A percentile compares a stretch with the other conserved stretches of the same genome.
These are phyloP conservation scores for Neonectria coccinea DNA, from an alignment of 2,329 filamentous ascomycete genomes.

Conservation along the genomic window DNA sequence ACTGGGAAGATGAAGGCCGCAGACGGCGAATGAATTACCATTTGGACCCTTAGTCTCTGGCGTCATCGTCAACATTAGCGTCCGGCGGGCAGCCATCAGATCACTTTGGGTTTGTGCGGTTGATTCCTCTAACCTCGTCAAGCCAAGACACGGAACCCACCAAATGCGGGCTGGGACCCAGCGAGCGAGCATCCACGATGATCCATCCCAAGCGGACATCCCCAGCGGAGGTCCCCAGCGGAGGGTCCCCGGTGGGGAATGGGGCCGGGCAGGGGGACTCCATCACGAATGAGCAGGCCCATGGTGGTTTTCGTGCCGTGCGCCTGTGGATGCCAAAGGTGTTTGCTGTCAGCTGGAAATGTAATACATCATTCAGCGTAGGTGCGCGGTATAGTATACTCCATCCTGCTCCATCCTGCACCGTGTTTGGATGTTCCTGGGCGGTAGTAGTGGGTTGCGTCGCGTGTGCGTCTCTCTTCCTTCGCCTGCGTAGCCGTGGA, in stretches of 20 bases:
- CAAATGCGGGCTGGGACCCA: slow-evolving; percentile 10
- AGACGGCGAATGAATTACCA: slow-evolving; percentile 7
- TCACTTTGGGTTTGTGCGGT: slow-evolving; percentile 29
- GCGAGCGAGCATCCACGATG: slow-evolving; percentile 4
- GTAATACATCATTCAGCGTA: background rate
- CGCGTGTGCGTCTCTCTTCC: slow-evolving; percentile 7
- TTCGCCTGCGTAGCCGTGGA: slow-evolving; percentile 2
- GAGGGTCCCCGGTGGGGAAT: background rate
- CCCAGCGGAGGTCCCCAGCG: background rate
- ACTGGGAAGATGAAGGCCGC: slow-evolving; percentile 14
- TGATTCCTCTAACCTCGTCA: slow-evolving; percentile 24
- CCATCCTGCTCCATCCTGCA: slow-evolving; percentile 12
- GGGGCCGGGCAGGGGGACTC: background rate
- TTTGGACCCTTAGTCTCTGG: slow-evolving; percentile 18
- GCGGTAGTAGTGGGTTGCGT: slow-evolving; percentile 10
- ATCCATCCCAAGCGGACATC: background rate
- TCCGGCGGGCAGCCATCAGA: slow-evolving; percentile 20
- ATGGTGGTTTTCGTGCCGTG: slow-evolving; percentile 28
- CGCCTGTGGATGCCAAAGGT: slow-evolving; percentile 19
- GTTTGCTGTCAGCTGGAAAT: background rate
- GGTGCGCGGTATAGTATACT: too few species aligned
- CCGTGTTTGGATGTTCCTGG: slow-evolving; percentile 3
- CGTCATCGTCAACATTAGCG: slow-evolving; percentile 24
- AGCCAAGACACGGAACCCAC: slow-evolving; percentile 22
- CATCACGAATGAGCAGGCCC: slow-evolving; percentile 15